Conservation (phyloP, 228 moss, liverwort and hornwort species). For the Sphagnum magellanicum region DNA sequence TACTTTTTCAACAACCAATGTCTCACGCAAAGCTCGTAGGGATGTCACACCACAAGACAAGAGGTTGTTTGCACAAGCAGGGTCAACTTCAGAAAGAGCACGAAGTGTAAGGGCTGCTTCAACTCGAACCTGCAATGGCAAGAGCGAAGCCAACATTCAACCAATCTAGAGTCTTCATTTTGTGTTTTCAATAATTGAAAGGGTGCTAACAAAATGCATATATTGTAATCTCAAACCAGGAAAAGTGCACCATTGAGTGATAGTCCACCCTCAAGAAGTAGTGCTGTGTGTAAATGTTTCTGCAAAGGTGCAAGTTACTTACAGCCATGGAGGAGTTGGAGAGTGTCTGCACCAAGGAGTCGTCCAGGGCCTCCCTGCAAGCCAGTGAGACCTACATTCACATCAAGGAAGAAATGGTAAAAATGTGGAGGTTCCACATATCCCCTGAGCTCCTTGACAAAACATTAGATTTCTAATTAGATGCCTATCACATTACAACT, state of each 20-base stretch:
- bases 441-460: no score
- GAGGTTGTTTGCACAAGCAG: constrained; percentile 88
- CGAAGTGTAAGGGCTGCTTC: constrained; percentile 95
- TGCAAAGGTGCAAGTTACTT: constrained; percentile 12
- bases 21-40: constrained; percentile 90
- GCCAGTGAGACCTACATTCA: constrained; percentile 61
- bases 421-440: no score
- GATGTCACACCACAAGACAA: constrained; percentile 89
- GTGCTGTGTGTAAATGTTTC: no score
- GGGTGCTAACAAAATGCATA: no score
- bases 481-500: no score
- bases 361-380: constrained; percentile 77
- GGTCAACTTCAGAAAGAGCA: constrained; percentile 93
- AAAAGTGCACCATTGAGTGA: no score
- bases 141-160: background rate
- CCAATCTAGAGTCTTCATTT: background rate
- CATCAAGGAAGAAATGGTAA: background rate
- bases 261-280: no score
- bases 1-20: constrained; percentile 81
- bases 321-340: constrained; percentile 77
- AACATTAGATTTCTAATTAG: no score
- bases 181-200: no score
- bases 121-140: constrained; percentile 66
- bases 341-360: constrained; percentile 75
- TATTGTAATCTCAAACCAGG: no score